Evolutionary conservation across 106 monocot species (phyloP).

Genomic region (Dioscorea alata): DNA sequence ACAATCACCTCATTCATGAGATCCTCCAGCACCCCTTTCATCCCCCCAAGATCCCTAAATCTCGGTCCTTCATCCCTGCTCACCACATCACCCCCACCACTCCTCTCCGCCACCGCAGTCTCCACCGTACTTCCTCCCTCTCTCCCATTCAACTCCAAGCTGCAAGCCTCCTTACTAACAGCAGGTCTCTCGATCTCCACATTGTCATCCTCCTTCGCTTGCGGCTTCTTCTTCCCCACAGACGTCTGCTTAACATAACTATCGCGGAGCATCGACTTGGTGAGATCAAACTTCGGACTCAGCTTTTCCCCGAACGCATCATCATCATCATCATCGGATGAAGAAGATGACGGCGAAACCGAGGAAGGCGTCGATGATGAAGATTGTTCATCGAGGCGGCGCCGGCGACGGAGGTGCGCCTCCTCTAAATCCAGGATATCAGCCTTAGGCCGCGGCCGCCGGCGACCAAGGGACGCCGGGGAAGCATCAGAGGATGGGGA

Average conservation of each 20-base stretch:
- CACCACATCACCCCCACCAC: neutral
- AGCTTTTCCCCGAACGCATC: conserved; percentile 37
- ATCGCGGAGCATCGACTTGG: conserved; percentile 58
- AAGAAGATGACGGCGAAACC: no score
- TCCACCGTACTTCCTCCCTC: neutral
- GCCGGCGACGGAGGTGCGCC: conserved; percentile 17
- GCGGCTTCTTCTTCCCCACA: neutral
- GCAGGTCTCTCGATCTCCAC: conserved; percentile 49
- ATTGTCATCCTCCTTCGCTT: conserved; percentile 18
- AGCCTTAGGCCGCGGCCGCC: neutral
- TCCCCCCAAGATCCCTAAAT: conserved; percentile 84
- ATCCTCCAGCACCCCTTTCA: conserved; percentile 60
- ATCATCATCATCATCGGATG: conserved; percentile 17
- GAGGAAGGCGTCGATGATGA: conserved; percentile 13
- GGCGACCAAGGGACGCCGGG: conserved; percentile 2
- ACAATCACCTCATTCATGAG: conserved; percentile 80
- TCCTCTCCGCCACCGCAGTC: neutral
- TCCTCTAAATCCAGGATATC: conserved; percentile 27
- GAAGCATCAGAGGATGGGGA: neutral
- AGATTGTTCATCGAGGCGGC: neutral
- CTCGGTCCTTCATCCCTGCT: conserved; percentile 35
- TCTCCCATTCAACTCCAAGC: neutral
- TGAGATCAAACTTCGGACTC: conserved; percentile 53
- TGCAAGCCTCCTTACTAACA: conserved; percentile 17
- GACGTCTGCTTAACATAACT: conserved; percentile 26